Conservation (phyloP, 352 stramenopile species). For the Bremia lactucae region DNA sequence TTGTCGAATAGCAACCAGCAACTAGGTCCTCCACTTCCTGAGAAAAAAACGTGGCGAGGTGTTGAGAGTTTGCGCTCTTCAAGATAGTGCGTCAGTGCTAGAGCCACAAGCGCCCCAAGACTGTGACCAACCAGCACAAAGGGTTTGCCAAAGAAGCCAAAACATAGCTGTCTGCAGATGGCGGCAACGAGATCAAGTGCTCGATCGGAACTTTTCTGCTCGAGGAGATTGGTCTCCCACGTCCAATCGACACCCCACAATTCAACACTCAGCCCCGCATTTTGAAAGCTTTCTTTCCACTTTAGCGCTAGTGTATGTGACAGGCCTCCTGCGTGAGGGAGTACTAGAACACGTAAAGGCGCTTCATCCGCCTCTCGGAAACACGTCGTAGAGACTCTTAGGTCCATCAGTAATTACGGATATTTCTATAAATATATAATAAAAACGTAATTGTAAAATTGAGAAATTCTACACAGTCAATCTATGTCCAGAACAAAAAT, state of each 20-base stretch:
- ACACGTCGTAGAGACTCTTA: constrained; percentile 34
- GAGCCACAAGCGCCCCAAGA: constrained; percentile 45
- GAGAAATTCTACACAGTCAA: no score
- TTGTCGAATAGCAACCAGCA: constrained; percentile 30
- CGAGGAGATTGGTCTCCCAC: constrained; percentile 11
- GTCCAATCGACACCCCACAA: constrained; percentile 58
- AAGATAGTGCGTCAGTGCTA: constrained; percentile 42
- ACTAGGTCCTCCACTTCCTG: constrained; percentile 25
- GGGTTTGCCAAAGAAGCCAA: constrained; percentile 63
- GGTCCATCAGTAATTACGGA: no score
- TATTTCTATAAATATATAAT: no score
- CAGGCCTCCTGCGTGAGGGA: constrained; percentile 42
- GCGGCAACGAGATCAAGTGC: constrained; percentile 24
- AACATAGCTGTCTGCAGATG: constrained; percentile 28
- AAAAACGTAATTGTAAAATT: no score
- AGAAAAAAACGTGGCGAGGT: constrained; percentile 54
- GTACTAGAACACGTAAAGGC: constrained; percentile 48
- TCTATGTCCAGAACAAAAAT: no score
- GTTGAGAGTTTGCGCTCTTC: constrained; percentile 32
- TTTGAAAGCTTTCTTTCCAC: constrained; percentile 32
- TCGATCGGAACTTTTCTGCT: constrained; percentile 4
- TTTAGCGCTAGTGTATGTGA: constrained; percentile 34
- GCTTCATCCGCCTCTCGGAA: constrained; percentile 56
- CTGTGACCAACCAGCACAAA: constrained; percentile 63
- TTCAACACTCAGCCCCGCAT: constrained; percentile 29